phyloP scores from a whole-genome alignment of 176 grass and related monocot species.

The Tillandsia leiboldiana region DNA sequence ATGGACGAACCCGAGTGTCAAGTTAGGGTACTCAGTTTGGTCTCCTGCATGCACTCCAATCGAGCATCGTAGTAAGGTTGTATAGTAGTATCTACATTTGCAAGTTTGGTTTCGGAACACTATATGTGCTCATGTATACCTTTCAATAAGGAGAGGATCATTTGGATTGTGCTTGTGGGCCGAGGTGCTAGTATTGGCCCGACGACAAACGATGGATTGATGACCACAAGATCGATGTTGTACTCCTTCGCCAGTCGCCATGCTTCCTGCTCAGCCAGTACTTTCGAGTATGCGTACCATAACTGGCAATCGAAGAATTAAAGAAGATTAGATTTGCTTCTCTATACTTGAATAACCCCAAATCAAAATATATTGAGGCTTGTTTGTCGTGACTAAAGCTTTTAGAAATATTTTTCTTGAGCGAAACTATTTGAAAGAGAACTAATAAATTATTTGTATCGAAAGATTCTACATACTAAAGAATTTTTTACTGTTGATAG shows the following conservation, averaged over 20 bases:
- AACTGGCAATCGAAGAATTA: constrained; percentile 23
- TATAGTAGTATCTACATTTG: too few relatives aligned
- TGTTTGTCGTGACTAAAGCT: too few relatives aligned
- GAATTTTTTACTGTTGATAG: too few relatives aligned
- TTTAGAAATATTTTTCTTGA: too few relatives aligned
- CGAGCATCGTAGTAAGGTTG: neutral
- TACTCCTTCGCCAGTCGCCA: constrained; percentile 57
- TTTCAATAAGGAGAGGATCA: constrained; percentile 48
- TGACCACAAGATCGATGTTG: constrained; percentile 52
- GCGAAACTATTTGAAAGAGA: too few relatives aligned
- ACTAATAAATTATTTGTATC: too few relatives aligned
- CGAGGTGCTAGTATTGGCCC: constrained; percentile 34
- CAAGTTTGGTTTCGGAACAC: too few relatives aligned
- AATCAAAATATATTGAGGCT: too few relatives aligned
- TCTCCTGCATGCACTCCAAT: constrained; percentile 21
- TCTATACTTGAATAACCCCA: too few relatives aligned
- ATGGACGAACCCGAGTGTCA: constrained; percentile 65
- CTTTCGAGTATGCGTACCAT: constrained; percentile 89
- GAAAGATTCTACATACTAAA: too few relatives aligned
- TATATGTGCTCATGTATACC: constrained; percentile 4
- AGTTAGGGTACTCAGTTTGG: constrained; percentile 44
- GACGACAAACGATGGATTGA: constrained; percentile 78
- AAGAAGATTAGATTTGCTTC: too few relatives aligned
- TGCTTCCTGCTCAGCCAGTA: constrained; percentile 76
- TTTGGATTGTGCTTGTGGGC: constrained; percentile 42